Percentiles rank a stretch among this genome's conserved stretches.
Evolutionary conservation across 352 stramenopile genomes (phyloP).

Genomic region (Pythium rhizo-oryzae): DNA sequence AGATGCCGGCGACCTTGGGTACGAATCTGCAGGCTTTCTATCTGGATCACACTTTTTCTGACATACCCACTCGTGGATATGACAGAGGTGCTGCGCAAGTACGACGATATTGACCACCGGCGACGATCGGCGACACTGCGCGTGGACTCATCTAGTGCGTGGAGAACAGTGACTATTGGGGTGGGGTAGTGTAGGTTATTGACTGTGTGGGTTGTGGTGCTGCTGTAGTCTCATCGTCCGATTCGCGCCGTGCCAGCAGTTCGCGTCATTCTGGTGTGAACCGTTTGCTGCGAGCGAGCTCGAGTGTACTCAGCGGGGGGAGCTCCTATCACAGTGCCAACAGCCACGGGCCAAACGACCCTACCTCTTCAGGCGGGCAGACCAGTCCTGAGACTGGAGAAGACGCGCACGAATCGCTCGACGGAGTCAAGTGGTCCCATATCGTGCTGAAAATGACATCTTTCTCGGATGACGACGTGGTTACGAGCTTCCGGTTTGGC

Average conservation of each 20-base stretch:
- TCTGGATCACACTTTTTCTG: too few species aligned
- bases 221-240: slow-evolving; percentile 38
- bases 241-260: slow-evolving; percentile 50
- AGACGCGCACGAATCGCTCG: neutral
- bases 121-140: slow-evolving; percentile 59
- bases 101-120: slow-evolving; percentile 62
- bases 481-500: slow-evolving; percentile 79
- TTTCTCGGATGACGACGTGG: slow-evolving; percentile 69
- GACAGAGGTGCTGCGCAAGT: slow-evolving; percentile 53
- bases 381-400: neutral
- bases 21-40: neutral
- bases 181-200: neutral
- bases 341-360: slow-evolving; percentile 9
- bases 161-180: too few species aligned
- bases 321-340: slow-evolving; percentile 18
- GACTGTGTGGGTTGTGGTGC: neutral
- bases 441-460: slow-evolving; percentile 87
- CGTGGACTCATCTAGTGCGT: slow-evolving; percentile 60
- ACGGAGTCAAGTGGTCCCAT: slow-evolving; percentile 53
- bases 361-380: neutral
- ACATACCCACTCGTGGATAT: too few species aligned
- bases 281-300: slow-evolving; percentile 52
- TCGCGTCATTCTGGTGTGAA: slow-evolving; percentile 65
- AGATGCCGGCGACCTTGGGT: slow-evolving; percentile 26
- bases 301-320: slow-evolving; percentile 34